Evolutionary conservation across 2,329 filamentous ascomycete species (phyloP), one percentile per base, ranked within the genome.

Genomic region (Tolypocladium capitatum): DNA sequence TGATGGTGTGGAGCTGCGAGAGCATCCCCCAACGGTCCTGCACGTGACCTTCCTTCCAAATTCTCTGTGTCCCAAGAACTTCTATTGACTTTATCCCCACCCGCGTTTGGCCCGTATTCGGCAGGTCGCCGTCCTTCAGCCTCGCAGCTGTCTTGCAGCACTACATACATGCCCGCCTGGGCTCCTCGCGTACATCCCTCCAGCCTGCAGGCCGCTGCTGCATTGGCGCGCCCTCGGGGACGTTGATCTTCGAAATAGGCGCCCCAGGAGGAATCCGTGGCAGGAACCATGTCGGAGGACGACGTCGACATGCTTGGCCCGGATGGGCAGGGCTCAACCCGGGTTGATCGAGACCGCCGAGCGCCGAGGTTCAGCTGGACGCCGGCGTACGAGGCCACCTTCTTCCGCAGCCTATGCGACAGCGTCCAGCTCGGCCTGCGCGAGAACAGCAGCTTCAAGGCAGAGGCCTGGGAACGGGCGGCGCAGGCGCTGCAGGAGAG

Each of bases 361-460:
- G 66, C 68, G 31, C 75, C 76, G 46, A 72, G 76, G 49, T 80
- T 80, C 60, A 78, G 73, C 59, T 80, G 76, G 76, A 79, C 74
- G 47, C 67, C 70, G 1, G 69, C 71, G 20, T 80, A 73, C 65
- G 76, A 80, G 61, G 69, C 71, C 47, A 80, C 76, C 49, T 80
- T 80, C 61, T 80, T 80, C 63, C 68, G 71, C 47, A 80, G 76
- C 45, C 69, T 80, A 5, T 78, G 75, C 64, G 73, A 80, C 54
- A 78, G 75, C 33, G 76, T 80, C 54, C 68, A 71, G 56, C 65
- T 77, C 41, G 76, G 76, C 51, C 68, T 76, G 48, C 69, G 71
- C 53, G 74, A 78, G 54, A 75, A 75, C 54, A 75, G 75, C 62
- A 78, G 73, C 65, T 80, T 80, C 68, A 80, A 80, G 62, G 68